Conservation (phyloP, 352 stramenopile genomes). For the Ophiocytium majus region DNA sequence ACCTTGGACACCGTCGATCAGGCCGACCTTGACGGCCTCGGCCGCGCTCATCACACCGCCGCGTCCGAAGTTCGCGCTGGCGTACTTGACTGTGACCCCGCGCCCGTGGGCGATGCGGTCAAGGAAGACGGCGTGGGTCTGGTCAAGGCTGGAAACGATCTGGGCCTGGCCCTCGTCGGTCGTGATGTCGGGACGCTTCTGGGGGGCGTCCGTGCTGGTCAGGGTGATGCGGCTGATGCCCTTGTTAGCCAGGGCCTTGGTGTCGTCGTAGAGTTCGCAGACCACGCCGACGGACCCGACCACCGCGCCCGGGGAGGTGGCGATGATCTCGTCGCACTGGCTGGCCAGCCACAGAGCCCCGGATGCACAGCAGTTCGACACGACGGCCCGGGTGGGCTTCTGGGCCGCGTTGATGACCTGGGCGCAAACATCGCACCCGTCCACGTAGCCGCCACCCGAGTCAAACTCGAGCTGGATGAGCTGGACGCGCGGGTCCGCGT, state of each 20-base stretch:
- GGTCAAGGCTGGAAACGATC: background rate
- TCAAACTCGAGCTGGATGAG: no score
- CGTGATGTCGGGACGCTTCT: background rate
- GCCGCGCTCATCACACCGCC: background rate
- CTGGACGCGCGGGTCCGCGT: no score
- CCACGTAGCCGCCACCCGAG: background rate
- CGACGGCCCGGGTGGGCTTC: background rate
- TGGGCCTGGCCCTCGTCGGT: background rate
- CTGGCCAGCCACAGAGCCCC: background rate
- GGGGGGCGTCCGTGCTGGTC: background rate
- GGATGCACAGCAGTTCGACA: background rate
- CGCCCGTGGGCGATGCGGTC: background rate
- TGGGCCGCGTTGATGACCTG: no score
- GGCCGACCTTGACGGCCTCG: background rate
- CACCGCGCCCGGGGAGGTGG: background rate
- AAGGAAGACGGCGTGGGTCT: background rate
- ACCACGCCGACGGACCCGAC: conserved; percentile 1
- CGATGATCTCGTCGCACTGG: no score
- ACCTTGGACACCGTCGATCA: no score
- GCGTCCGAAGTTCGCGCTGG: background rate
- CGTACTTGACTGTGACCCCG: background rate
- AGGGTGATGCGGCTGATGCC: background rate
- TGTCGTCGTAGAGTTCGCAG: background rate
- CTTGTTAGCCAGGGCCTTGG: background rate
- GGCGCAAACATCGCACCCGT: no score